Conservation (phyloP, 2,329 filamentous ascomycete genomes). For the Diaporthe longicolla region DNA sequence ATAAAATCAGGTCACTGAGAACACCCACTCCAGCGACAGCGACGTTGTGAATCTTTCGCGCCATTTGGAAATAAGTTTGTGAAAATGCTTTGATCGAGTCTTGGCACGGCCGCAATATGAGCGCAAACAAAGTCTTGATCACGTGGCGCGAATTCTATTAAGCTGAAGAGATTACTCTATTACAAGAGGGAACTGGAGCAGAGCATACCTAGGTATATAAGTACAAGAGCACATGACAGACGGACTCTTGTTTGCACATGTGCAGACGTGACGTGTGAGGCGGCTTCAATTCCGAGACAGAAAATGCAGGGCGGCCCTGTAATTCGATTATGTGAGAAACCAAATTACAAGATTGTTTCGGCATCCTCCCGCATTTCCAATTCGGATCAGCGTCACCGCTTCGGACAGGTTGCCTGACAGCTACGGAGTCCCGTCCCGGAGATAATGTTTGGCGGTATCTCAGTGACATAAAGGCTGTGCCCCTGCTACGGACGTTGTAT, state of each 20-base stretch:
- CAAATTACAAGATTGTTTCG: background rate
- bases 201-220: background rate
- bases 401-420: background rate
- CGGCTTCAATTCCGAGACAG: background rate
- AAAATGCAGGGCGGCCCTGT: background rate
- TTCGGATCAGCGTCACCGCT: background rate
- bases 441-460: background rate
- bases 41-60: background rate
- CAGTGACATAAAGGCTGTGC: background rate
- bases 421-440: slow-evolving; percentile 11
- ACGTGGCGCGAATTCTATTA: background rate
- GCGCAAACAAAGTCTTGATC: background rate
- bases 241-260: background rate
- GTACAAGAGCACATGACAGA: background rate
- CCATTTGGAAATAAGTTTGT: background rate
- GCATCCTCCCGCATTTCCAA: too few species aligned
- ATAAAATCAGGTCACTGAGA: background rate
- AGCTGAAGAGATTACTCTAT: background rate
- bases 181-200: too few species aligned
- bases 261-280: background rate
- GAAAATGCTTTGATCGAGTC: background rate
- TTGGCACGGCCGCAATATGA: too few species aligned
- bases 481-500: background rate
- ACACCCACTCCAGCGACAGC: slow-evolving; percentile 6
- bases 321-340: background rate